Conservation (phyloP, 2,329 filamentous ascomycete species). For the Sarocladium brachiariae region DNA sequence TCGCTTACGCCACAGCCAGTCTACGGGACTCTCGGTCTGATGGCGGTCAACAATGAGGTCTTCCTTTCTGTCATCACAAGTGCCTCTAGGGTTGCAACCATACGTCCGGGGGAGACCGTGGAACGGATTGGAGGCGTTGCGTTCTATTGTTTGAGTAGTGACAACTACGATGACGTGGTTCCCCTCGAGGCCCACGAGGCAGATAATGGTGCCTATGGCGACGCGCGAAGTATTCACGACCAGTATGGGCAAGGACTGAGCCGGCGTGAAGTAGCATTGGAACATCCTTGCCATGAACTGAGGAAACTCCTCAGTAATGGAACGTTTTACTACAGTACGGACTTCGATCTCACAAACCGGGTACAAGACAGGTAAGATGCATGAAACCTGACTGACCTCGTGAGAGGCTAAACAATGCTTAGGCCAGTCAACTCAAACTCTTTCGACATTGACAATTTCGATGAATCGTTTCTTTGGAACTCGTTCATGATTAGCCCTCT, state of each 20-base stretch:
- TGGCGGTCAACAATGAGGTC: conserved; percentile 75
- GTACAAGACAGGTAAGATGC: conserved; percentile 69
- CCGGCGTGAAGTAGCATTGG: conserved; percentile 61
- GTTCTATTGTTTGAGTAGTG: conserved; percentile 86
- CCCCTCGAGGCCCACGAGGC: conserved; percentile 45
- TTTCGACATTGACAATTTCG: conserved; percentile 87
- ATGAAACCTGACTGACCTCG: not conserved
- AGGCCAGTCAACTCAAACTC: conserved; percentile 69
- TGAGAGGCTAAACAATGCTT: not conserved
- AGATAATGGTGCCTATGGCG: conserved; percentile 32
- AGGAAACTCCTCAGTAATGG: conserved; percentile 90
- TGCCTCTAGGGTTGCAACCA: conserved; percentile 68
- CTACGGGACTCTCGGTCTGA: conserved; percentile 81
- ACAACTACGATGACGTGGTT: conserved; percentile 75
- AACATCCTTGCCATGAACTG: conserved; percentile 84
- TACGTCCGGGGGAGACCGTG: conserved; percentile 82
- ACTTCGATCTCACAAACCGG: conserved; percentile 92
- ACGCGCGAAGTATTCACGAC: conserved; percentile 40
- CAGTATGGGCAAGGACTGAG: conserved; percentile 42
- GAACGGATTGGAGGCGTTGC: conserved; percentile 81
- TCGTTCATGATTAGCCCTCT: conserved; percentile 96
- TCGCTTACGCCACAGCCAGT: conserved; percentile 66
- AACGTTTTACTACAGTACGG: conserved; percentile 97
- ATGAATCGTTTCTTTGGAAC: conserved; percentile 94
- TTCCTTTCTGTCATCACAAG: conserved; percentile 87